phyloP scores from a whole-genome alignment of 1,284 basidiomycete genomes.

The Tylopilus orsonianus region DNA sequence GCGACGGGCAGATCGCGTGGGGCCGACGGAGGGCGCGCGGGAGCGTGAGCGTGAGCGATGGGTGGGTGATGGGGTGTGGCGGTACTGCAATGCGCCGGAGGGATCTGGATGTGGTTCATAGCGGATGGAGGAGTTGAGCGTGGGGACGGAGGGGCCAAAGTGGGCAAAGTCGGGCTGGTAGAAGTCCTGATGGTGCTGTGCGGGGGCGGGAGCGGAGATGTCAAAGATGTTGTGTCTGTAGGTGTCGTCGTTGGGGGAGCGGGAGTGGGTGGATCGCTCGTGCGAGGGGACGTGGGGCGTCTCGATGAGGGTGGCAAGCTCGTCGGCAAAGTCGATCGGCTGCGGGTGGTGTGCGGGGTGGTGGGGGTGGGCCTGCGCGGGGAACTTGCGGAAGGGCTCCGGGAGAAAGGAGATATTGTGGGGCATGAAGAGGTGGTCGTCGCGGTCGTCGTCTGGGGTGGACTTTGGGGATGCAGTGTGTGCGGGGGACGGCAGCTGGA shows the following conservation, averaged over 20 bases:
- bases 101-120: conserved; percentile 50
- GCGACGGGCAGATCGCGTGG: conserved; percentile 45
- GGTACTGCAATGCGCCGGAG: conserved; percentile 30
- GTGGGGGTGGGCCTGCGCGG: conserved; percentile 21
- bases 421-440: conserved; percentile 41
- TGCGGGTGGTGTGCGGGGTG: conserved; percentile 10
- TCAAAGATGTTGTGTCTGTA: conserved; percentile 73
- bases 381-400: conserved; percentile 53
- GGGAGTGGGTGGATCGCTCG: conserved; percentile 36
- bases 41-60: conserved; percentile 51
- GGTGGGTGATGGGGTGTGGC: conserved; percentile 35
- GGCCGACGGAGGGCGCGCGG: conserved; percentile 44
- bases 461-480: conserved; percentile 36
- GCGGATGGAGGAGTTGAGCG: conserved; percentile 59
- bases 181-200: conserved; percentile 28
- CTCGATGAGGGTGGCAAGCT: conserved; percentile 59
- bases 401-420: conserved; percentile 43
- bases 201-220: conserved; percentile 47
- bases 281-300: conserved; percentile 40
- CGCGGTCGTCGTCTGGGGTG: conserved; percentile 30
- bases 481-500: conserved; percentile 55
- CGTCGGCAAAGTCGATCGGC: conserved; percentile 60
- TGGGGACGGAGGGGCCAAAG: conserved; percentile 61
- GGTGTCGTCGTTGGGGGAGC: conserved; percentile 37
- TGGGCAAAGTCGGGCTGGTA: conserved; percentile 33